Evolutionary conservation across 2,329 filamentous ascomycete genomes (phyloP), one percentile per base, ranked within the genome.

Genomic region (Sporothrix humicola): DNA sequence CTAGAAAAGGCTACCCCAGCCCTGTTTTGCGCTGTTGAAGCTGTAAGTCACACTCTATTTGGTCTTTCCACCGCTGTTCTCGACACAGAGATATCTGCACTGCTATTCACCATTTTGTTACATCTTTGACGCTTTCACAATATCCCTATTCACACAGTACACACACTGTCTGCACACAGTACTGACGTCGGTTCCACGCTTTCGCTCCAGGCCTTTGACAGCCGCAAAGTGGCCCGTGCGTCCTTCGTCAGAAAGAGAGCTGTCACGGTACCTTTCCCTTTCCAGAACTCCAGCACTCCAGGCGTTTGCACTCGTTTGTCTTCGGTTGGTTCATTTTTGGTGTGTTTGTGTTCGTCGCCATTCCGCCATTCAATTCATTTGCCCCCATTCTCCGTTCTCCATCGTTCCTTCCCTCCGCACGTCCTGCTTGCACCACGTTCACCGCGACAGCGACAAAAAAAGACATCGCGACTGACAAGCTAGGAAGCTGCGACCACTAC

Each of bases 191-290:
- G 31, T 23, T 69, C 50, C 65, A 48, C n/a, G 2, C 3, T 26
- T 37, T 37, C 66, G n/a, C 59, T 65, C 37, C 59, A 46, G 37
- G n/a, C 13, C 13, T 10, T 26, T 58, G 68, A 46, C 52, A 70
- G 68, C 68, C 50, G 52, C 42, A 59, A 17, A 42, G 31, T 69
- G 72, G 72, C 48, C 72, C 65, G 72, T 73, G 72, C 72, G 17
- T 66, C n/a, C 17, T 20, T 26, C 20, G 12, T 56, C 9, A 9
- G 13, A 56, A 54, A 20, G n/a, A 54, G 65, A 70, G 68, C 68
- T 58, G 68, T 70, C 68, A 59, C 68, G 17, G 65, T 54, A 69
- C 31, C 13, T 44, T 54, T 69, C 26, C 48, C 9, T 69, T 44
- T 37, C 44, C 46, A 56, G 20, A 26, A 26, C 23, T 26, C 23